Conservation (phyloP, 441 rosid species). For the Francoa sonchifolia region DNA sequence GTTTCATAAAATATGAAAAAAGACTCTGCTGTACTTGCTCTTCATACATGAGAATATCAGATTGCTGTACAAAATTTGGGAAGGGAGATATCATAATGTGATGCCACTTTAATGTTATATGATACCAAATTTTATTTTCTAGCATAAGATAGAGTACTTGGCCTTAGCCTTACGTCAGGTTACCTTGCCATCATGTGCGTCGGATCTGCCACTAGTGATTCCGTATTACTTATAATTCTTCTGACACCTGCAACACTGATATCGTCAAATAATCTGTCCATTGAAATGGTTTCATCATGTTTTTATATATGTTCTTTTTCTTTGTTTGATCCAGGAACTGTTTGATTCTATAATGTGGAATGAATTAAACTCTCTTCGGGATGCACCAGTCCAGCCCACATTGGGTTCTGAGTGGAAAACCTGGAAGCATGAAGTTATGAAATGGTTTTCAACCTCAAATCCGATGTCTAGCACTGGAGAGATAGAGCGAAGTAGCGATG, state of each 20-base stretch:
- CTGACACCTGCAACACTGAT: too few relatives aligned
- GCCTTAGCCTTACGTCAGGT: too few relatives aligned
- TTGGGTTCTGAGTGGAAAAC: constrained; percentile 90
- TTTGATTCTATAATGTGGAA: constrained; percentile 69
- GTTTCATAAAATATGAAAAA: too few relatives aligned
- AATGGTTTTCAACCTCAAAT: constrained; percentile 64
- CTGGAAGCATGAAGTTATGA: constrained; percentile 91
- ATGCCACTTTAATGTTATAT: too few relatives aligned
- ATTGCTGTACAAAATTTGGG: too few relatives aligned
- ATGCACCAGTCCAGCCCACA: constrained; percentile 51
- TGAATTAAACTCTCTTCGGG: constrained; percentile 58
- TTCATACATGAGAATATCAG: too few relatives aligned
- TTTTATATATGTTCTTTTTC: constrained; percentile 2
- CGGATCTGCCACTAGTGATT: not conserved
- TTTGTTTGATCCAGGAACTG: constrained; percentile 52
- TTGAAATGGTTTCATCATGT: not conserved
- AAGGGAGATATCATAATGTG: too few relatives aligned
- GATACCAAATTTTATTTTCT: too few relatives aligned
- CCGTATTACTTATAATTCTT: not conserved
- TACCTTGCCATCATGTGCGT: too few relatives aligned
- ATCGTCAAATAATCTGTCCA: not conserved
- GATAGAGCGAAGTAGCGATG: constrained; percentile 24
- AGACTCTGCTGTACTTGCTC: too few relatives aligned
- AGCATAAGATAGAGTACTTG: too few relatives aligned
- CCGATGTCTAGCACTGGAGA: constrained; percentile 31